Evolutionary conservation across 1,284 basidiomycete genomes (phyloP).

Genomic region (Phellopilus nigrolimitatus): DNA sequence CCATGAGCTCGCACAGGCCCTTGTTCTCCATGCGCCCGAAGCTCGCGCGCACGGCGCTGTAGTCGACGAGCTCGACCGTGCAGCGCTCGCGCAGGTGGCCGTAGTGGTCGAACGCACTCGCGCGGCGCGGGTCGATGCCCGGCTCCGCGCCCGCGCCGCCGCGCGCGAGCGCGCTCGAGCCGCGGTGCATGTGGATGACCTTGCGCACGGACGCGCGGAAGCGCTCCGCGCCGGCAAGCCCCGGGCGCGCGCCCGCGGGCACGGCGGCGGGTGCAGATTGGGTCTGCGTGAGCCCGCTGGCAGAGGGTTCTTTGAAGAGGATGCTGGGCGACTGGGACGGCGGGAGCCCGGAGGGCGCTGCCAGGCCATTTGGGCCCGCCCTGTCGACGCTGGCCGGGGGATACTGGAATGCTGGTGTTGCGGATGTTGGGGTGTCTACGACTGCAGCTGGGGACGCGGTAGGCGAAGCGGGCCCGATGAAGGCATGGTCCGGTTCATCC

Average conservation of each 20-base stretch:
- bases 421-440: neutral
- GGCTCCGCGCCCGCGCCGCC: conserved; percentile 53
- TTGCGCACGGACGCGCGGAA: conserved; percentile 50
- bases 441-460: neutral
- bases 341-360: neutral
- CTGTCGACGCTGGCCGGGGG: neutral
- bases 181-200: conserved; percentile 52
- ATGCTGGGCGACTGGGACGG: neutral
- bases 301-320: conserved; percentile 2
- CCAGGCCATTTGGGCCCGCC: neutral
- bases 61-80: conserved; percentile 58
- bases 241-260: too few relatives aligned
- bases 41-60: conserved; percentile 48
- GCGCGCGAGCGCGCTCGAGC: conserved; percentile 36
- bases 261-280: neutral
- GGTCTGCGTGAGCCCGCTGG: neutral
- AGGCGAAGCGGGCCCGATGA: conserved; percentile 21
- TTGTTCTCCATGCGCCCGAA: conserved; percentile 50
- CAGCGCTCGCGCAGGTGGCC: conserved; percentile 53
- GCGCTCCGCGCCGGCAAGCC: conserved; percentile 36
- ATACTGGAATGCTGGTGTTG: neutral
- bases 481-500: conserved; percentile 34
- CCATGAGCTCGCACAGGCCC: conserved; percentile 49
- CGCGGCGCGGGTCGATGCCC: conserved; percentile 53
- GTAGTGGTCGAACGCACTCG: conserved; percentile 45